Base-by-base conservation (phyloP, 768 basidiomycete species). In the Agaricus subrufescens region DNA sequence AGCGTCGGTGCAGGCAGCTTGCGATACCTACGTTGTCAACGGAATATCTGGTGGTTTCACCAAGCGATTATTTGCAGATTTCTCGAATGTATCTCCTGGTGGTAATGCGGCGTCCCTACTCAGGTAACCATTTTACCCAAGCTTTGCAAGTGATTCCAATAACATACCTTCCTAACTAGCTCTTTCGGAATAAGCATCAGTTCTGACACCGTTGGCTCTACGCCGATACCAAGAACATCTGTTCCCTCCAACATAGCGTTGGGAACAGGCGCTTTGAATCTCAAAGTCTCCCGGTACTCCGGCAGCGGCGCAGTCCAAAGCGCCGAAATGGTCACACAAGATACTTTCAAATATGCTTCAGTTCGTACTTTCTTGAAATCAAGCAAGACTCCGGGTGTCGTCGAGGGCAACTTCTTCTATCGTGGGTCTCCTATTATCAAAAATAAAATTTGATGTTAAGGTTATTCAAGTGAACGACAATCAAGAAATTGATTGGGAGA, bases 391-490 rank as follows among this genome's bases (percentile, higher is more conserved):
- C 68, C 62, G 34, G 72, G 71, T 15, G 65, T 73, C 29, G 66
- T 69, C 15, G 71, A 73, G 42, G 72, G 72, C 37, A 71, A 70
- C 57, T 73, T 74, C 50, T 69, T 70, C 58, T 74, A 72, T 54
- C 54, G 71, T 70, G 56, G 53, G 69, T 55, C 30, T 15, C 26
- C 26, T 37, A 12, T 25, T 30, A n/a, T 44, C 26, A 46, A 23
- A 11, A 25, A 14, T 25, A 30, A 27, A 37, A 1, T 34, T 25
- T 54, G 50, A 45, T 26, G 26, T 43, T 9, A 4, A 23, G 23
- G 45, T 26, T 40, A 9, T 6, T 34, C 11, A 54, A 71, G 72
- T 60, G 44, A 67, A 66, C 38, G 65, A 68, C 23, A 66, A 64
- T 38, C 67, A 70, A 46, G 72, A 73, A 54, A 67, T 54, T 19